Evolutionary conservation across 2,329 filamentous ascomycete genomes (phyloP).

Genomic region (Trichoderma endophyticum): DNA sequence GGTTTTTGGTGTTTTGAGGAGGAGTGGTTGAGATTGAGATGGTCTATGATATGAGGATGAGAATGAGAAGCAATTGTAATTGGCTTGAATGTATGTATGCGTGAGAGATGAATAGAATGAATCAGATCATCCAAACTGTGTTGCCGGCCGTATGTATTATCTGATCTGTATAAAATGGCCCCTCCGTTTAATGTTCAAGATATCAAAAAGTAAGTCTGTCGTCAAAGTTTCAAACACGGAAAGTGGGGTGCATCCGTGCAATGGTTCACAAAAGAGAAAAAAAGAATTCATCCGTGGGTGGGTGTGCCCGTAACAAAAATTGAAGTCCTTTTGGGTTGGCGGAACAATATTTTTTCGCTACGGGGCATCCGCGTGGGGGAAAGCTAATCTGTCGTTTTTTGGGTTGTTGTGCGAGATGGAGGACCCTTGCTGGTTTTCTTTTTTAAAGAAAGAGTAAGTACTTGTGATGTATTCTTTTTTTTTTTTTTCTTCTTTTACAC

Average conservation of each 20-base stretch:
- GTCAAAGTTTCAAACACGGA: background rate
- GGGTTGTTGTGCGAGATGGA: background rate
- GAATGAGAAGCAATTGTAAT: background rate
- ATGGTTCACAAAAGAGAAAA: background rate
- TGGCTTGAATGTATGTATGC: background rate
- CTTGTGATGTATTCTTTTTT: background rate
- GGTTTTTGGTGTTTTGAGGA: background rate
- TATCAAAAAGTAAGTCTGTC: background rate
- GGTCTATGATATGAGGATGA: background rate
- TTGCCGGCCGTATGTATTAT: background rate
- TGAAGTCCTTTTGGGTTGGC: background rate
- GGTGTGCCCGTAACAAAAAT: background rate
- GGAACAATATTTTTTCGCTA: background rate
- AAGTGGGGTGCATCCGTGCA: background rate
- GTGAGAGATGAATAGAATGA: background rate
- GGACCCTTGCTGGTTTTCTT: background rate
- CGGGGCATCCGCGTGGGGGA: background rate
- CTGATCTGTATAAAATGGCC: background rate
- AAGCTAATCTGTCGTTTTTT: background rate
- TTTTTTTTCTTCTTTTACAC: background rate
- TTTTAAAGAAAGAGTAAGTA: background rate
- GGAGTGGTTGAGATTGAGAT: background rate
- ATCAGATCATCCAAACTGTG: background rate
- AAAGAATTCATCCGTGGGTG: background rate
- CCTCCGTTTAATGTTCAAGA: background rate